Percentiles rank a stretch among this genome's conserved stretches.
phyloP scores from a whole-genome alignment of 805 yeast species.

The Sungouiella thailandica region DNA sequence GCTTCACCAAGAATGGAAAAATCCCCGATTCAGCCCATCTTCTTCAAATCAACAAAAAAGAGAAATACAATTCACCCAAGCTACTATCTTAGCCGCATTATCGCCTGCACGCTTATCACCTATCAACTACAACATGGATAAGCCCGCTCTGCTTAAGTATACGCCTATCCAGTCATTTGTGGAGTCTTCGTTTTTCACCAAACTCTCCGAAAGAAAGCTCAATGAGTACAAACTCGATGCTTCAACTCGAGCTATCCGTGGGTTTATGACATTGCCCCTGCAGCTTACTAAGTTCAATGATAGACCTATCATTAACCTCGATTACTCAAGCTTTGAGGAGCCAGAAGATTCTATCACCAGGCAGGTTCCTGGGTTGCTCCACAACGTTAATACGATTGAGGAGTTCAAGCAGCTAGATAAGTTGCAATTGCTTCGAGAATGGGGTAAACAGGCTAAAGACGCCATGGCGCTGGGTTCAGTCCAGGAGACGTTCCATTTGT shows the following conservation, averaged over 20 bases:
- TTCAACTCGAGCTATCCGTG: constrained; percentile 38
- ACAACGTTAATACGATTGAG: constrained; percentile 78
- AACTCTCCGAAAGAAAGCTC: constrained; percentile 66
- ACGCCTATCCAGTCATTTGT: constrained; percentile 64
- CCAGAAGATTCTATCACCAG: constrained; percentile 8
- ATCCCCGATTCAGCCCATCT: too few species aligned
- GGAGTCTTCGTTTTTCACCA: constrained; percentile 83
- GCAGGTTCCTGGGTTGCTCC: constrained; percentile 28
- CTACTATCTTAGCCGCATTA: too few species aligned
- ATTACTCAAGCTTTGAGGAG: constrained; percentile 25
- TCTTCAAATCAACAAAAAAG: too few species aligned
- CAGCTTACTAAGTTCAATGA: constrained; percentile 32
- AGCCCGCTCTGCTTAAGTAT: constrained; percentile 23
- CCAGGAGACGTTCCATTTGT: constrained; percentile 30
- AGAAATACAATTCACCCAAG: too few species aligned
- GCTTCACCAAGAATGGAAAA: too few species aligned
- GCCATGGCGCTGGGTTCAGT: constrained; percentile 19
- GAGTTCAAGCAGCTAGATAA: constrained; percentile 75
- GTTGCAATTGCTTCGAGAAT: constrained; percentile 42
- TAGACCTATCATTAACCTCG: constrained; percentile 30
- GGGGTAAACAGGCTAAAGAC: constrained; percentile 24
- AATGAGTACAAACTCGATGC: constrained; percentile 65
- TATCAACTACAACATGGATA: constrained; percentile 2
- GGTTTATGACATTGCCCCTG: constrained; percentile 34
- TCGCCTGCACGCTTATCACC: too few species aligned